phyloP scores from a whole-genome alignment of 164 flowering plant genomes.

The Amborella trichopoda region DNA sequence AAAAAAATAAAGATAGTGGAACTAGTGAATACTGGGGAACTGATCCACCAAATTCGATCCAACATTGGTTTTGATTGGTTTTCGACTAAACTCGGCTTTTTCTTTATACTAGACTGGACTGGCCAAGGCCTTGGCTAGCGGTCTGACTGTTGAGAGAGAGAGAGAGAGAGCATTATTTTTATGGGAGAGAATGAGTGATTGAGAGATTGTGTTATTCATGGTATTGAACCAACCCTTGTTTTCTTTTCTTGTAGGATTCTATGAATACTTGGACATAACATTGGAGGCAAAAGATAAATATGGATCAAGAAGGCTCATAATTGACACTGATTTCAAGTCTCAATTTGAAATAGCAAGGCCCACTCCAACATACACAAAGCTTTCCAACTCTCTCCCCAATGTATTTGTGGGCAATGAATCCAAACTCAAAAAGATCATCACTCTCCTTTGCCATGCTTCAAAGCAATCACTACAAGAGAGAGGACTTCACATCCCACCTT shows the following conservation, averaged over 20 bases:
- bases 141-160: too few relatives aligned
- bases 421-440: constrained; percentile 26
- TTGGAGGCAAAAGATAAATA: constrained; percentile 4
- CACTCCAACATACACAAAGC: constrained; percentile 25
- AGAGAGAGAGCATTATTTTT: too few relatives aligned
- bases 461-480: constrained; percentile 34
- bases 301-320: constrained; percentile 23
- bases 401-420: constrained; percentile 42
- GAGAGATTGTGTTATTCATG: background rate
- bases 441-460: constrained; percentile 36
- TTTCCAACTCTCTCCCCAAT: constrained; percentile 28
- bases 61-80: too few relatives aligned
- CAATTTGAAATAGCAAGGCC: constrained; percentile 69
- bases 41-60: too few relatives aligned
- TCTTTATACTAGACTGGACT: too few relatives aligned
- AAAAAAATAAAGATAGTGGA: too few relatives aligned
- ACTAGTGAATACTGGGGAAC: too few relatives aligned
- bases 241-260: constrained; percentile 26
- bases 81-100: too few relatives aligned
- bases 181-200: too few relatives aligned
- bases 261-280: constrained; percentile 42
- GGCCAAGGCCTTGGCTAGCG: too few relatives aligned
- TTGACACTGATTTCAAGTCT: constrained; percentile 54
- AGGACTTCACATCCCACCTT: constrained; percentile 54
- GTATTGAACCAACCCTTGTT: too few relatives aligned